phyloP scores from a whole-genome alignment of 495 filamentous ascomycete genomes.

The Niebla homalea region DNA sequence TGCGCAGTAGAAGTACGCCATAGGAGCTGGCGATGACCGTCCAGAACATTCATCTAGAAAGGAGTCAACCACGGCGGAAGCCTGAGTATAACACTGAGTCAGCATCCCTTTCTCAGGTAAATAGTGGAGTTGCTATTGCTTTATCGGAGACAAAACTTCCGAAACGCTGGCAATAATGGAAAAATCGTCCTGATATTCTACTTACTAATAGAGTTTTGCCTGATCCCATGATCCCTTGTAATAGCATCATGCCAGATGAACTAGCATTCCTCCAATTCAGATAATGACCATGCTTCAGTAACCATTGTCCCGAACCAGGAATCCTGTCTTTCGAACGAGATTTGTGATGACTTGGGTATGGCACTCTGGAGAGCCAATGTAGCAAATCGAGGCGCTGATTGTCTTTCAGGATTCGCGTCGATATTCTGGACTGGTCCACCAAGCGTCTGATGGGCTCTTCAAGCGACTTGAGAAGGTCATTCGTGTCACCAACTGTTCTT shows the following conservation, averaged over 20 bases:
- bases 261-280: not conserved
- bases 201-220: too few species aligned
- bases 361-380: constrained; percentile 6
- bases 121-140: too few species aligned
- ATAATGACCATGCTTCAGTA: not conserved
- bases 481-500: not conserved
- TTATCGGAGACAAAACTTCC: too few species aligned
- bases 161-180: too few species aligned
- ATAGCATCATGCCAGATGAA: not conserved
- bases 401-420: not conserved
- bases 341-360: constrained; percentile 2
- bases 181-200: too few species aligned
- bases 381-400: not conserved
- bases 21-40: not conserved
- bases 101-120: too few species aligned
- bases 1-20: constrained; percentile 8
- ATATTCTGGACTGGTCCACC: not conserved
- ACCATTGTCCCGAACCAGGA: constrained; percentile 2
- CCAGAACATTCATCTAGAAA: not conserved
- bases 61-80: not conserved
- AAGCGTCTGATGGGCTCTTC: constrained; percentile 2
- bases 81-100: too few species aligned
- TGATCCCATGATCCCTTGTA: constrained; percentile 1
- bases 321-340: not conserved
- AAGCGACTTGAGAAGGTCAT: constrained; percentile 1